A percentile compares a stretch with the other conserved stretches of the same genome.
Evolutionary conservation across 176 grass and related monocot genomes (phyloP).

Genomic region (Secale cereale): DNA sequence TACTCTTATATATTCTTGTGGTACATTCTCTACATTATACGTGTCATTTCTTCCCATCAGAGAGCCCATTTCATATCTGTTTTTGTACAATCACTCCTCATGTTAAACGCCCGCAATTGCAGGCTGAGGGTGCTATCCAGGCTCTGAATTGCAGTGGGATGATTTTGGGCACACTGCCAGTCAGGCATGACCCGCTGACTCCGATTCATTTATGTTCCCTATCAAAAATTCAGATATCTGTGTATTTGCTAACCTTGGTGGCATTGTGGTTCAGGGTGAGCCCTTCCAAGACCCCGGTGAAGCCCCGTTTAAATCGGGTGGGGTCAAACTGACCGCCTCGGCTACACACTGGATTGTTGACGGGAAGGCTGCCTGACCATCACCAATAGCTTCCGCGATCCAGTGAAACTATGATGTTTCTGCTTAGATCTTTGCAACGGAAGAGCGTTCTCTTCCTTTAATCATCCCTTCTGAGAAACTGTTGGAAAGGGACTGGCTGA

Average conservation of each 20-base stretch:
- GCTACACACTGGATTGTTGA: slow-evolving; percentile 44
- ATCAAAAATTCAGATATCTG: neutral
- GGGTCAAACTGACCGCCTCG: slow-evolving; percentile 40
- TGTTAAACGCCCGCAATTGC: slow-evolving; percentile 25
- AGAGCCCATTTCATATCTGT: neutral
- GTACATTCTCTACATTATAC: neutral
- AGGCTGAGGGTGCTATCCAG: slow-evolving; percentile 78
- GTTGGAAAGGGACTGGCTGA: slow-evolving; percentile 36
- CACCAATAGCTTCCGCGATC: slow-evolving; percentile 40
- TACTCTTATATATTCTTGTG: neutral
- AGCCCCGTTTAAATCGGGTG: slow-evolving; percentile 54
- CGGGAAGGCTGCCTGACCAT: slow-evolving; percentile 38
- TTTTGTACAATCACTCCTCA: neutral
- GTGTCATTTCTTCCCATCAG: neutral
- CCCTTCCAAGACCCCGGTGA: slow-evolving; percentile 88
- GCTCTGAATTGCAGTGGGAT: slow-evolving; percentile 92
- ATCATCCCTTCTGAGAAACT: slow-evolving; percentile 8
- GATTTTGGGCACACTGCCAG: slow-evolving; percentile 72
- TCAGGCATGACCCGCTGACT: slow-evolving; percentile 47
- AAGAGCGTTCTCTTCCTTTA: slow-evolving; percentile 18
- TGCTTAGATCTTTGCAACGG: slow-evolving; percentile 31
- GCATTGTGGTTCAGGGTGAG: slow-evolving; percentile 73
- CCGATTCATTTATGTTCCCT: neutral
- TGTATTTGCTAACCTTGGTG: slow-evolving; percentile 22
- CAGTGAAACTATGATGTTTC: slow-evolving; percentile 28